Conservation (phyloP, 305 asterid species). For the Fraxinus sp. region DNA sequence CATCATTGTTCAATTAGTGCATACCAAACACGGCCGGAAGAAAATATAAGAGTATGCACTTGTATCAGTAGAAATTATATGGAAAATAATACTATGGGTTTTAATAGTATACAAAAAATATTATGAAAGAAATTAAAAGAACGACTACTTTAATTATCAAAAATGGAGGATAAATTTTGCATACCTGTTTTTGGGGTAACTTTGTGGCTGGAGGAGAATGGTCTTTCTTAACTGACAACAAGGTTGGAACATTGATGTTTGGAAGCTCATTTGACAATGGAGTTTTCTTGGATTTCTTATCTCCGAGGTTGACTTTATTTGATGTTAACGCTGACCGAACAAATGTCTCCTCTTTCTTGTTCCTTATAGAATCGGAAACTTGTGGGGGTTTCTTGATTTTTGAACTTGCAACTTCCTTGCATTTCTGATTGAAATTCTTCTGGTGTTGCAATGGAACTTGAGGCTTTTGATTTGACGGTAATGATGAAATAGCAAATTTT, state of each 20-base stretch:
- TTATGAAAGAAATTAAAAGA: not conserved
- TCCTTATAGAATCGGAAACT: constrained; percentile 35
- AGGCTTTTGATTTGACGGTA: not conserved
- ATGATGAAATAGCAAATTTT: constrained; percentile 18
- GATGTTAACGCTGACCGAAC: constrained; percentile 38
- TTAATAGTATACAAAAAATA: not conserved
- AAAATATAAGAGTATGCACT: not conserved
- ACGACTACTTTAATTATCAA: not conserved
- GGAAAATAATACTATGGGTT: not conserved
- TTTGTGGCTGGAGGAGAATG: constrained; percentile 52
- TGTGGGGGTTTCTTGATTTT: constrained; percentile 36
- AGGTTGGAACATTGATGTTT: constrained; percentile 44
- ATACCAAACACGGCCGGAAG: not conserved
- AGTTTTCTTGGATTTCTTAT: constrained; percentile 46
- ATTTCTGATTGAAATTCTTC: constrained; percentile 2
- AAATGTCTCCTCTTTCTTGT: constrained; percentile 54
- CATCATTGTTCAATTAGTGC: not conserved
- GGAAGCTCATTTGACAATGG: constrained; percentile 54
- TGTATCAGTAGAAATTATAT: not conserved
- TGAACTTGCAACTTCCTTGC: constrained; percentile 23
- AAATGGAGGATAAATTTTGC: not conserved
- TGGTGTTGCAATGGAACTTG: constrained; percentile 7
- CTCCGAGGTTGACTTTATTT: constrained; percentile 24
- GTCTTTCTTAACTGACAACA: constrained; percentile 61
- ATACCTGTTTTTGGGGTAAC: constrained; percentile 68